Evolutionary conservation across 2,329 filamentous ascomycete species (phyloP).

Genomic region (Immersiporthe knoxdaviesiana): DNA sequence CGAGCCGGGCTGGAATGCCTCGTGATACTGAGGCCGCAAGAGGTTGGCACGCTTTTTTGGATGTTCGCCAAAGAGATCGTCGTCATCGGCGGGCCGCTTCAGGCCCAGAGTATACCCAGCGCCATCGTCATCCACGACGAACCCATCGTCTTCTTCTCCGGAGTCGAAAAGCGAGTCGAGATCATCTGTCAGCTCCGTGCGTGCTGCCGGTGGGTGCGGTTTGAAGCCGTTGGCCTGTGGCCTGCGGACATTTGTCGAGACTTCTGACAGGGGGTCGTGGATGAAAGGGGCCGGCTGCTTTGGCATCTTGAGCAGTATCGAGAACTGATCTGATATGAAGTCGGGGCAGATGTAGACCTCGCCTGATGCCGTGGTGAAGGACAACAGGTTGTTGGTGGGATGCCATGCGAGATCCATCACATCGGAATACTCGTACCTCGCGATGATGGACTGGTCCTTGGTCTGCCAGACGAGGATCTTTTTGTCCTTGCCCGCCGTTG

Average conservation of each 20-base stretch:
- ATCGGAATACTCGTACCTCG: constrained; percentile 77
- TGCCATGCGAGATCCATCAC: constrained; percentile 91
- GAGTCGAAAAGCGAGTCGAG: constrained; percentile 78
- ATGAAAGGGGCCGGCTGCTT: constrained; percentile 82
- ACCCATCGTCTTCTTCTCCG: constrained; percentile 68
- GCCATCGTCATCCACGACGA: constrained; percentile 93
- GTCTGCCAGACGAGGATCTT: constrained; percentile 86
- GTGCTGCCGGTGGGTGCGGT: constrained; percentile 38
- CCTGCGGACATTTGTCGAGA: constrained; percentile 65
- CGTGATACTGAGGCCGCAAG: constrained; percentile 70
- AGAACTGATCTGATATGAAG: constrained; percentile 63
- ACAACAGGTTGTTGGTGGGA: constrained; percentile 82
- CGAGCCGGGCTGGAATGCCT: constrained; percentile 88
- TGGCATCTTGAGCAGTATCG: constrained; percentile 58
- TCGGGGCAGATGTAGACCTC: constrained; percentile 89
- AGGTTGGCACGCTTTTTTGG: constrained; percentile 55
- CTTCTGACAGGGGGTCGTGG: constrained; percentile 75
- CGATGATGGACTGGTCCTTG: constrained; percentile 80
- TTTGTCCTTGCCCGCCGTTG: constrained; percentile 68
- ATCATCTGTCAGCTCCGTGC: constrained; percentile 55
- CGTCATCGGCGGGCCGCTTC: constrained; percentile 55
- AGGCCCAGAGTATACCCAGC: constrained; percentile 77
- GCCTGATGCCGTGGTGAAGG: constrained; percentile 90
- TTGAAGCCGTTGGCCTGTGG: constrained; percentile 60
- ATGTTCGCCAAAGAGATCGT: constrained; percentile 54